Evolutionary conservation across 331 rosid genomes (phyloP).

Genomic region (Quercus lobata): DNA sequence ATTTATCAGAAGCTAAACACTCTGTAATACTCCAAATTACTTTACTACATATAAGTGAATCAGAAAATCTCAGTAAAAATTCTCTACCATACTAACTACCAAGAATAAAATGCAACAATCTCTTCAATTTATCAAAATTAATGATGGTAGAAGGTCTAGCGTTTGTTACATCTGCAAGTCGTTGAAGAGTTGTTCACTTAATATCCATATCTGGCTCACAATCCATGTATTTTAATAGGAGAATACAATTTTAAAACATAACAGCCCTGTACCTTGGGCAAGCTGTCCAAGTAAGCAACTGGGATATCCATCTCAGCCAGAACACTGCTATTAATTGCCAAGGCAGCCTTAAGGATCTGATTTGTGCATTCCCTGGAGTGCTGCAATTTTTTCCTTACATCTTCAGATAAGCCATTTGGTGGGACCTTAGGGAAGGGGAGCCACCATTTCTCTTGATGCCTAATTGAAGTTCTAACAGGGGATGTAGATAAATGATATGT

Average conservation of each 20-base stretch:
- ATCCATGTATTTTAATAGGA: not conserved
- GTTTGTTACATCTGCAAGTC: not conserved
- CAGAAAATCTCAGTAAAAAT: not conserved
- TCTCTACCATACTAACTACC: not conserved
- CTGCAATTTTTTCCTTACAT: conserved; percentile 38
- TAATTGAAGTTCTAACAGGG: conserved; percentile 18
- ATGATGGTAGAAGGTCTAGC: not conserved
- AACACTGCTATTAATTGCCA: conserved; percentile 45
- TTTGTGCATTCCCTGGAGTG: conserved; percentile 41
- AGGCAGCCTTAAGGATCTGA: conserved; percentile 56
- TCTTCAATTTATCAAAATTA: not conserved
- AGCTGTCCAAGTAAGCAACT: conserved; percentile 28
- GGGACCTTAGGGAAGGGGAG: conserved; percentile 58
- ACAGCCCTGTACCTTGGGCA: conserved; percentile 39
- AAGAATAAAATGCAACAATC: not conserved
- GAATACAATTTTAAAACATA: not conserved
- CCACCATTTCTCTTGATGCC: conserved; percentile 56
- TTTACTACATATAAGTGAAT: not conserved
- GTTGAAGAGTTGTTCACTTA: not conserved
- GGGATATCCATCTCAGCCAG: conserved; percentile 57
- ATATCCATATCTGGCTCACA: not conserved
- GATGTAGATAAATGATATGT: conserved; percentile 20
- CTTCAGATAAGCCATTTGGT: conserved; percentile 33
- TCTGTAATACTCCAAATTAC: not conserved
- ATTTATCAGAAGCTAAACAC: not conserved